Evolutionary conservation across 1,284 basidiomycete genomes (phyloP), one percentile per base, ranked within the genome.

Genomic region (Cryptococcus jaspeensis): DNA sequence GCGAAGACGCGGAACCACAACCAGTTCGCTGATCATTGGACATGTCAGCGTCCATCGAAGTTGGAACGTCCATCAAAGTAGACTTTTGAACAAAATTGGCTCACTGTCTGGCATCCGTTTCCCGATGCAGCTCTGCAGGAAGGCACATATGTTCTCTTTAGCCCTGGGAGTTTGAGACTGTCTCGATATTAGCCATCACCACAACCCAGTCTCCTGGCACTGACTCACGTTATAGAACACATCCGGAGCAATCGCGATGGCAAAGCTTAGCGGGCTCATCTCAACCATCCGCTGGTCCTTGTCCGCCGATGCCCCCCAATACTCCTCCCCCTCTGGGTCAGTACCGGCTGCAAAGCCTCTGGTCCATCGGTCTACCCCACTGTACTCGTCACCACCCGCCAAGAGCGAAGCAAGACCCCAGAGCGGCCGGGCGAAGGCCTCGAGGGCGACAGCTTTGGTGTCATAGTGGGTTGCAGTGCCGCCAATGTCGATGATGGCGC

Each of bases 251-350:
- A 87, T 82, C 9, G 86, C 82, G 45, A 90, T 80, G 0, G 86
- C 80, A 71, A 86, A 89, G 1, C 87, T 87, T 62, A 89, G 85
- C 5, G 88, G 85, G 56, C 85, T 86, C 77, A 88, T 89, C 72
- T 89, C 88, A 0, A 89, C 88, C 88, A 90, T 90, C 25, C 88
- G 75, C 74, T 90, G 87, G 70, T 89, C 88, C 72, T 85, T 87
- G 65, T 87, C 83, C 53, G 82, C 81, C 80, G 88, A 87, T 50
- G 82, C 76, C 2, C 87, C 87, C 88, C 87, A 90, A 72, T 87
- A 89, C 74, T 89, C 87, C 2, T 80, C 78, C 54, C 82, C 80
- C 9, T 80, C 72, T 0, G 86, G 86, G 67, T 89, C 80, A 11
- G 86, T 87, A 2, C 87, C 87, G 60, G 79, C 84, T 18, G 80